phyloP scores from a whole-genome alignment of 805 yeast genomes.

The Starmerella stellata region DNA sequence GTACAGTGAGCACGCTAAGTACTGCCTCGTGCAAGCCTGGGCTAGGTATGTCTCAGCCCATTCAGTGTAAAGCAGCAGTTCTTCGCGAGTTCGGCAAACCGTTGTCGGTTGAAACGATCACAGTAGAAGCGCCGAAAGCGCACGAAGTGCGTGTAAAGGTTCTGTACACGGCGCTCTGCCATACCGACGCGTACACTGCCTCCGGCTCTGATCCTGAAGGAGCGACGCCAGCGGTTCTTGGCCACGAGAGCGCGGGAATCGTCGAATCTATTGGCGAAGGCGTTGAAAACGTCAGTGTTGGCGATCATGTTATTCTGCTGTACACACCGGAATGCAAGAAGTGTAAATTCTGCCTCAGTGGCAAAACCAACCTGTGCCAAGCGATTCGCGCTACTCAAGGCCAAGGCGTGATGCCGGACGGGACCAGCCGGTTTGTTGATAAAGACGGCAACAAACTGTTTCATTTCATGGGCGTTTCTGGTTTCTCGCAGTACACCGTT shows the following conservation, averaged over 20 bases:
- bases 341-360: slow-evolving; percentile 86
- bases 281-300: slow-evolving; percentile 73
- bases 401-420: slow-evolving; percentile 97
- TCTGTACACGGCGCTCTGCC: slow-evolving; percentile 85
- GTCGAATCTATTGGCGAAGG: slow-evolving; percentile 93
- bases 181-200: slow-evolving; percentile 92
- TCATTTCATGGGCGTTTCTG: slow-evolving; percentile 97
- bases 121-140: slow-evolving; percentile 86
- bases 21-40: no score
- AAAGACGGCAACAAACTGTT: slow-evolving; percentile 55
- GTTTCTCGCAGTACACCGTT: slow-evolving; percentile 93
- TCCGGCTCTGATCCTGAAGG: slow-evolving; percentile 96
- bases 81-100: slow-evolving; percentile 85
- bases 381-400: slow-evolving; percentile 96
- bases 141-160: slow-evolving; percentile 93
- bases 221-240: slow-evolving; percentile 77
- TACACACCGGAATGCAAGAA: slow-evolving; percentile 94
- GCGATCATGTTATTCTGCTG: slow-evolving; percentile 83
- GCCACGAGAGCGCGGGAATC: slow-evolving; percentile 97
- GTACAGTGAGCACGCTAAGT: no score
- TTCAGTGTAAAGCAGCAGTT: slow-evolving; percentile 86
- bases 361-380: slow-evolving; percentile 93
- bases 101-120: slow-evolving; percentile 64
- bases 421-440: slow-evolving; percentile 69
- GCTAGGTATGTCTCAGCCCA: slow-evolving; percentile 22